These are phyloP conservation scores for Stropharia rugosoannulata DNA, from an alignment of 768 basidiomycete genomes.

Conservation along the genomic window DNA sequence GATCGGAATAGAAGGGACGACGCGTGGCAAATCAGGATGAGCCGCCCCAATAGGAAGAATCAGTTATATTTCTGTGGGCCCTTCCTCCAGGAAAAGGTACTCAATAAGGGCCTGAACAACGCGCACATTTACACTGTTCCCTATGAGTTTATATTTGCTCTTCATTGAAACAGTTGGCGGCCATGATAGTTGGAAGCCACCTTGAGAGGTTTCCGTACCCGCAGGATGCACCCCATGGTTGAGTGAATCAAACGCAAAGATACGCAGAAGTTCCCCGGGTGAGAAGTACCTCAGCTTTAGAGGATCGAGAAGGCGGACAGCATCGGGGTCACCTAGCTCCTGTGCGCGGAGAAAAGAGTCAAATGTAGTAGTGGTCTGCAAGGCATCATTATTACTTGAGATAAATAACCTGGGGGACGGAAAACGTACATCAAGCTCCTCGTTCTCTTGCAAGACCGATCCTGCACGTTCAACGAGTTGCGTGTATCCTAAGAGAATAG, in stretches of 20 bases:
- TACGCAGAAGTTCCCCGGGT: constrained; percentile 65
- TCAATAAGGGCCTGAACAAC: constrained; percentile 64
- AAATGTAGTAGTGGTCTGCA: constrained; percentile 61
- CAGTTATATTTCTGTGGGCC: too few relatives aligned
- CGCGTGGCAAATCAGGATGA: too few relatives aligned
- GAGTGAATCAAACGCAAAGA: constrained; percentile 56
- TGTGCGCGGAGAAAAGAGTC: constrained; percentile 51
- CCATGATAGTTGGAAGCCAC: constrained; percentile 50
- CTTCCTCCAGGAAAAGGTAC: constrained; percentile 43
- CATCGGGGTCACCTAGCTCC: constrained; percentile 33
- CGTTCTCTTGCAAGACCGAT: constrained; percentile 74
- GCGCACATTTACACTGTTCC: constrained; percentile 80
- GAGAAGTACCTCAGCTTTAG: constrained; percentile 76
- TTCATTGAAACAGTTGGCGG: constrained; percentile 59
- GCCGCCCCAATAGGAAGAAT: too few relatives aligned
- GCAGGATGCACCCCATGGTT: constrained; percentile 1
- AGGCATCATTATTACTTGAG: background rate
- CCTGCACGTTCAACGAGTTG: constrained; percentile 76
- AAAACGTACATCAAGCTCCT: constrained; percentile 55
- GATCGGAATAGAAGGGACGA: too few relatives aligned
- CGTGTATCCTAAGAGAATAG: constrained; percentile 55
- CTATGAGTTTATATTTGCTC: constrained; percentile 74
- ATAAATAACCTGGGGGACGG: background rate
- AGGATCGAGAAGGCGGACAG: constrained; percentile 54
- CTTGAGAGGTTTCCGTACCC: background rate